phyloP scores from a whole-genome alignment of 2,329 filamentous ascomycete genomes.

The Phaeophleospora eucalypticola region DNA sequence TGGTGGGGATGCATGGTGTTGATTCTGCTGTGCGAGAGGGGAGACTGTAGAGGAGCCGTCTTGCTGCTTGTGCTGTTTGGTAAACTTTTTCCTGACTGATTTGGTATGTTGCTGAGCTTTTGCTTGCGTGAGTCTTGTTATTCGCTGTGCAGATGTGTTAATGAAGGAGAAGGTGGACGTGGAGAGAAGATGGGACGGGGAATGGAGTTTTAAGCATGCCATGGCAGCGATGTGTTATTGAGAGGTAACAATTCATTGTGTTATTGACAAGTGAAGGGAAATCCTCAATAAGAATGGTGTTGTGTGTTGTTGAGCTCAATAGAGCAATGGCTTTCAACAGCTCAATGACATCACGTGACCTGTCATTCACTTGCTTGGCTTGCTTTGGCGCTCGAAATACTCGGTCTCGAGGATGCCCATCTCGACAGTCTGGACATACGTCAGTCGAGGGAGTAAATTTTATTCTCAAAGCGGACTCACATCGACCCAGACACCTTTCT shows the following conservation, averaged over 20 bases:
- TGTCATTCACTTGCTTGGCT: background rate
- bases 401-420: background rate
- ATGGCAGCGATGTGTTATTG: constrained; percentile 1
- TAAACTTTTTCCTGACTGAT: no score
- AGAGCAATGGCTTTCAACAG: background rate
- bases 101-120: no score
- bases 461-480: no score
- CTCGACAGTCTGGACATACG: background rate
- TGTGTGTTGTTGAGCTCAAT: background rate
- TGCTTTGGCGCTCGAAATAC: background rate
- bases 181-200: no score
- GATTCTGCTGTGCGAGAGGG: background rate
- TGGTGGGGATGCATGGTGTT: constrained; percentile 2
- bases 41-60: no score
- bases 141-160: no score
- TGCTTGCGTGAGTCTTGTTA: no score
- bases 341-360: background rate
- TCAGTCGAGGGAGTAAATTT: no score
- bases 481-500: background rate
- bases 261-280: background rate
- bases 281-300: background rate
- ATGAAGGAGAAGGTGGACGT: no score
- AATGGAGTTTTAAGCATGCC: background rate
- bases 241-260: constrained; percentile 4
- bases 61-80: no score